Conservation (phyloP, 208 protist species). For the Wallacemonas rigidus region DNA sequence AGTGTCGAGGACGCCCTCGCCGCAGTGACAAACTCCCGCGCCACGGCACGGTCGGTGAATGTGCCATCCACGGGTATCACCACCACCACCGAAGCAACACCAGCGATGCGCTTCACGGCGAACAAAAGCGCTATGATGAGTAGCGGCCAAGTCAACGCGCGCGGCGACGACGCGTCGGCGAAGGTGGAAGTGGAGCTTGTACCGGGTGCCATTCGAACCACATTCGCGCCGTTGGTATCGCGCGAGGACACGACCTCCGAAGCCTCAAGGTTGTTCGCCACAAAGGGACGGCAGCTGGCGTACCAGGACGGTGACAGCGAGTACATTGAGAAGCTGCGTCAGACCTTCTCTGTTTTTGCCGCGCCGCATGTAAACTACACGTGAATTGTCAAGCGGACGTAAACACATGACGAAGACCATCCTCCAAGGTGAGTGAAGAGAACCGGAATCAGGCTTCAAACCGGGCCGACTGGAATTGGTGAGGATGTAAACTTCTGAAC, state of each 20-base stretch:
- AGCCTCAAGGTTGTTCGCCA: neutral
- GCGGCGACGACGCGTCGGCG: neutral
- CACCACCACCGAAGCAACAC: too few species aligned
- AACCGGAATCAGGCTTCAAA: too few species aligned
- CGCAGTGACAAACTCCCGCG: neutral
- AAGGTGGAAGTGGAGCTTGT: neutral
- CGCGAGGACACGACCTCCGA: conserved; percentile 11
- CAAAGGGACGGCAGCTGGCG: conserved; percentile 12
- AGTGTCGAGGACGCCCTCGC: conserved; percentile 1
- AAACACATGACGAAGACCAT: too few species aligned
- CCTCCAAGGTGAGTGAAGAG: too few species aligned
- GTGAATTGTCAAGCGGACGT: neutral
- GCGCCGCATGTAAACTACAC: conserved; percentile 13
- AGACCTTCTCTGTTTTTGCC: conserved; percentile 18
- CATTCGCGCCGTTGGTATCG: conserved; percentile 8
- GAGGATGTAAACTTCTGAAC: too few species aligned
- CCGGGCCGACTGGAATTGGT: too few species aligned
- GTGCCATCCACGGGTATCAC: too few species aligned
- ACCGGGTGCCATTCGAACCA: conserved; percentile 7
- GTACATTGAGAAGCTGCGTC: conserved; percentile 32
- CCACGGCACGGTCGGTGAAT: neutral
- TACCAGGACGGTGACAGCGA: conserved; percentile 28
- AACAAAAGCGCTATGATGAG: neutral
- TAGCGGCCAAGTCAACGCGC: neutral
- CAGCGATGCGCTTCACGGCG: too few species aligned